Conservation (phyloP, 495 filamentous ascomycete species). For the Geopyxis carbonaria region DNA sequence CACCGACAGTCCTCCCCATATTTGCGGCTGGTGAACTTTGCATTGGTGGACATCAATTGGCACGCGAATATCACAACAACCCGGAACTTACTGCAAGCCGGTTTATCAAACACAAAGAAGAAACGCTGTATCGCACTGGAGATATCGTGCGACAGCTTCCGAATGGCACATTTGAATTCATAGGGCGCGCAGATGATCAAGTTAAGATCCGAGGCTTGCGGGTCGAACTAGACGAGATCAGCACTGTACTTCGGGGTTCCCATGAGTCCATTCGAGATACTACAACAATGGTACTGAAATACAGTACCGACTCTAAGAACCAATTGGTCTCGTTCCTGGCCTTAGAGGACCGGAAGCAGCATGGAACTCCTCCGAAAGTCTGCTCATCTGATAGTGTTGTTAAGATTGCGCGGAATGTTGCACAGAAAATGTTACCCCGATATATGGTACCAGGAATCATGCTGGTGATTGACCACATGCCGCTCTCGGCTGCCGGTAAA, state of each 20-base stretch:
- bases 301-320: slow-evolving; percentile 41
- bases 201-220: slow-evolving; percentile 37
- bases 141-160: slow-evolving; percentile 33
- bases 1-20: slow-evolving; percentile 13
- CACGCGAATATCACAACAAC: slow-evolving; percentile 29
- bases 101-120: slow-evolving; percentile 26
- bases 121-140: slow-evolving; percentile 35
- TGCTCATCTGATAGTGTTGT: slow-evolving; percentile 12
- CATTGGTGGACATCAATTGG: slow-evolving; percentile 28
- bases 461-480: slow-evolving; percentile 23
- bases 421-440: slow-evolving; percentile 17
- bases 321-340: slow-evolving; percentile 53
- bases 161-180: slow-evolving; percentile 32
- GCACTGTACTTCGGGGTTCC: slow-evolving; percentile 31
- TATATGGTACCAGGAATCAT: slow-evolving; percentile 27
- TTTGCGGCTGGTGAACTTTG: slow-evolving; percentile 28
- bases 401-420: slow-evolving; percentile 4
- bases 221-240: slow-evolving; percentile 36
- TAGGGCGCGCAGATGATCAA: slow-evolving; percentile 34
- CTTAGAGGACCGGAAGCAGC: slow-evolving; percentile 10
- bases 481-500: slow-evolving; percentile 27
- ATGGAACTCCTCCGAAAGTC: slow-evolving; percentile 6
- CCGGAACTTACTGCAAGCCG: slow-evolving; percentile 21
- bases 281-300: slow-evolving; percentile 46
- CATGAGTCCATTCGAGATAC: slow-evolving; percentile 34